Evolutionary conservation across 2,329 filamentous ascomycete species (phyloP).

Genomic region (Xylaria sp.): DNA sequence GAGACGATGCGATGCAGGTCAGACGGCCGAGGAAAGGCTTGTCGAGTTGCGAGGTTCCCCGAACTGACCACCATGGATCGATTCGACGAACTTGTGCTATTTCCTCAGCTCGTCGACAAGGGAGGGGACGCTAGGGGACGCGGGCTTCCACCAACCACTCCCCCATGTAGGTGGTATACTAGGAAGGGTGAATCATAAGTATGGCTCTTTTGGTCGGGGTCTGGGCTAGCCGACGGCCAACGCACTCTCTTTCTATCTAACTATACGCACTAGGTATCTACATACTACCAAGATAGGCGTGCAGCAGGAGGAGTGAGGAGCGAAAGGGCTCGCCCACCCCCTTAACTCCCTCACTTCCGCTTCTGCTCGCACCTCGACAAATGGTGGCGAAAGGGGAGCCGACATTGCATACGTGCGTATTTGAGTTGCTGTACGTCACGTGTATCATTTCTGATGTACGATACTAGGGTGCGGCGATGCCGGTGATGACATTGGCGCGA

Average conservation of each 20-base stretch:
- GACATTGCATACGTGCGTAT: constrained; percentile 17
- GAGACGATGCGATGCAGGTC: constrained; percentile 27
- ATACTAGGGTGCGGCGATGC: constrained; percentile 14
- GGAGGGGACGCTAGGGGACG: not conserved
- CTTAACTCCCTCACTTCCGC: not conserved
- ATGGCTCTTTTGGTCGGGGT: constrained; percentile 21
- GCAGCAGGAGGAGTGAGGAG: constrained; percentile 7
- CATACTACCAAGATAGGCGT: not conserved
- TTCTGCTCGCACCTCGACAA: constrained; percentile 1
- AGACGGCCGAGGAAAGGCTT: constrained; percentile 31
- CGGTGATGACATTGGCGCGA: not conserved
- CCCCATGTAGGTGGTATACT: constrained; percentile 19
- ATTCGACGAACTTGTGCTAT: constrained; percentile 12
- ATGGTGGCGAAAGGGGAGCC: not conserved
- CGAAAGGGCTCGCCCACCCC: not conserved
- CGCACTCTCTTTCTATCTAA: not conserved
- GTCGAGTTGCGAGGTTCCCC: constrained; percentile 10
- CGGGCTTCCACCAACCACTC: constrained; percentile 19
- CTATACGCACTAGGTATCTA: not conserved
- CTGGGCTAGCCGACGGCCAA: not conserved
- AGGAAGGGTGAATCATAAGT: constrained; percentile 20
- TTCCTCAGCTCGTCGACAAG: constrained; percentile 25
- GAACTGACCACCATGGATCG: constrained; percentile 29
- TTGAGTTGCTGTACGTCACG: constrained; percentile 30
- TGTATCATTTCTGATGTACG: constrained; percentile 26